Conservation (phyloP, 2,329 filamentous ascomycete species). For the Aureobasidium sp. region DNA sequence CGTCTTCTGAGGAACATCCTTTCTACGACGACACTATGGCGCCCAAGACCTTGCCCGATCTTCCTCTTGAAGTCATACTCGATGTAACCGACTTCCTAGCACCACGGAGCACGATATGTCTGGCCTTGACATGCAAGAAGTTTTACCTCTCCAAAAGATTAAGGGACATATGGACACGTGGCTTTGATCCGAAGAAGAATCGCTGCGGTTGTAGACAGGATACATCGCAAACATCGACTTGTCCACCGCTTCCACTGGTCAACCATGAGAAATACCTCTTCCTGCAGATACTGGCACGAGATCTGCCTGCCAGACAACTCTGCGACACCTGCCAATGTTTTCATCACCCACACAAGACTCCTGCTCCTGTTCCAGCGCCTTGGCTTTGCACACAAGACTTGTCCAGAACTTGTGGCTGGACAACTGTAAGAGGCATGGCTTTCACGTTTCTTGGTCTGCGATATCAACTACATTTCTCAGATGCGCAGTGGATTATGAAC, state of each 20-base stretch:
- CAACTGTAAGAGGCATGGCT: background rate
- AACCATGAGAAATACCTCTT: background rate
- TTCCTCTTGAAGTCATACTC: background rate
- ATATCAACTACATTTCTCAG: background rate
- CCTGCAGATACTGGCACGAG: background rate
- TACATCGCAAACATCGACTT: background rate
- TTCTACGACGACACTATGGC: background rate
- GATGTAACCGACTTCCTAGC: background rate
- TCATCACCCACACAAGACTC: background rate
- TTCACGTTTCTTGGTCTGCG: background rate
- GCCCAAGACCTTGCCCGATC: background rate
- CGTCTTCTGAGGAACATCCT: background rate
- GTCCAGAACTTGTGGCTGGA: background rate
- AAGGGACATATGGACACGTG: background rate
- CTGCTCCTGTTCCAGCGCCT: background rate
- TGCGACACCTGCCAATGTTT: background rate
- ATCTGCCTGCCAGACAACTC: background rate
- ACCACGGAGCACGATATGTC: background rate
- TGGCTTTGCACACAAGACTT: background rate
- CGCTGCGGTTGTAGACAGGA: background rate
- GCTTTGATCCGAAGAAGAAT: background rate
- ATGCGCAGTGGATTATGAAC: background rate
- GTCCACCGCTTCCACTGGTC: background rate
- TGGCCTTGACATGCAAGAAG: background rate
- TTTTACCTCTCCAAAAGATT: background rate